phyloP scores from a whole-genome alignment of 306 rosid species.

The Lathyrus sativus region DNA sequence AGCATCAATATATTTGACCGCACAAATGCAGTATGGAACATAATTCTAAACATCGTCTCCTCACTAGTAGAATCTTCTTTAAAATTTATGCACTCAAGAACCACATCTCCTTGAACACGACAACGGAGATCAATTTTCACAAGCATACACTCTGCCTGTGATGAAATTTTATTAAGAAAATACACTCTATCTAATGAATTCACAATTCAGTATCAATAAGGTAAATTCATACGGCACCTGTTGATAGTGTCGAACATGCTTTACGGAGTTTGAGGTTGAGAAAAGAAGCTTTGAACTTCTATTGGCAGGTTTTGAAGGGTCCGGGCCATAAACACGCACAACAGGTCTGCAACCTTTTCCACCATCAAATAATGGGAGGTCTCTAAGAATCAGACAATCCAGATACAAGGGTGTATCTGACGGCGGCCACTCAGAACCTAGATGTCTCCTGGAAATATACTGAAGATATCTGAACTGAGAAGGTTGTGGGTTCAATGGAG shows the following conservation, averaged over 20 bases:
- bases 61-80: constrained; percentile 69
- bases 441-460: constrained; percentile 82
- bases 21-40: constrained; percentile 95
- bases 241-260: constrained; percentile 59
- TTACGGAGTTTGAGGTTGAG: constrained; percentile 60
- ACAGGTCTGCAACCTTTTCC: constrained; percentile 88
- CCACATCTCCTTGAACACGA: constrained; percentile 94
- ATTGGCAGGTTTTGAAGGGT: constrained; percentile 70
- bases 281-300: constrained; percentile 89
- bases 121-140: constrained; percentile 84
- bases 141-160: constrained; percentile 89
- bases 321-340: constrained; percentile 82
- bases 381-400: constrained; percentile 84
- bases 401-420: constrained; percentile 78
- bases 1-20: constrained; percentile 78
- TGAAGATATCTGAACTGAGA: constrained; percentile 99
- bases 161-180: constrained; percentile 51
- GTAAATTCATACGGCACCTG: constrained; percentile 67
- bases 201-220: constrained; percentile 38
- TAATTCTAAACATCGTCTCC: constrained; percentile 81
- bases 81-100: constrained; percentile 88
- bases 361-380: constrained; percentile 71
- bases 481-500: constrained; percentile 88
- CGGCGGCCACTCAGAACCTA: constrained; percentile 94
- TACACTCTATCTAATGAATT: constrained; percentile 33